Conservation (phyloP, 2,329 filamentous ascomycete species). For the Colletotrichum orchidophilum region DNA sequence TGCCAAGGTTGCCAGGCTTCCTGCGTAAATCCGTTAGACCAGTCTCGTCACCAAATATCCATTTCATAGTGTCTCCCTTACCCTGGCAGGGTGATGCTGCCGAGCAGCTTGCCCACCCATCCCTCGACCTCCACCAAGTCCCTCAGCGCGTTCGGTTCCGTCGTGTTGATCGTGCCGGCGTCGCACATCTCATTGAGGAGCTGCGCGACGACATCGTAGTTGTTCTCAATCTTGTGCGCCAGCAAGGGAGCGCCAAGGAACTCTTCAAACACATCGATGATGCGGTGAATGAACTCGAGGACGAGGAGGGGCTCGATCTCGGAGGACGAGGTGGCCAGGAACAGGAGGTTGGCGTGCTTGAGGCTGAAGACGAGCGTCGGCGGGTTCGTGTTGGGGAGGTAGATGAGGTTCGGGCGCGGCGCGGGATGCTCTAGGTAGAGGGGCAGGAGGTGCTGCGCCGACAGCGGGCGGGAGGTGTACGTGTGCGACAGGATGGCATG, state of each 20-base stretch:
- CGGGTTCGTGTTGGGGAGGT: conserved; percentile 83
- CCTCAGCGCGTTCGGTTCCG: conserved; percentile 90
- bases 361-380: conserved; percentile 90
- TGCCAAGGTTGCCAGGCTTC: conserved; percentile 49
- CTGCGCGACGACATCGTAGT: conserved; percentile 94
- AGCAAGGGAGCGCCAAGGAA: conserved; percentile 90
- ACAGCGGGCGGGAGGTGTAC: conserved; percentile 84
- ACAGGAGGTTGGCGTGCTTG: conserved; percentile 85
- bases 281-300: conserved; percentile 92
- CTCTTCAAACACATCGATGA: conserved; percentile 92
- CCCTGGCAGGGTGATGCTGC: conserved; percentile 86
- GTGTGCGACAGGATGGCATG: conserved; percentile 87
- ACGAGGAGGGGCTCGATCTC: conserved; percentile 91
- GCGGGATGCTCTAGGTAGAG: conserved; percentile 85
- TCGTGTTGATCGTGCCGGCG: conserved; percentile 86
- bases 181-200: conserved; percentile 97
- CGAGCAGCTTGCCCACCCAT: conserved; percentile 87
- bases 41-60: background rate
- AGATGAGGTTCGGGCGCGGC: conserved; percentile 87
- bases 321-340: conserved; percentile 83
- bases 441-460: conserved; percentile 79
- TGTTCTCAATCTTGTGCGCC: conserved; percentile 85
- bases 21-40: conserved; percentile 39
- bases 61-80: conserved; percentile 45
- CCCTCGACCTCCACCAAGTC: conserved; percentile 94